Percentiles rank a stretch among this genome's conserved stretches.
Evolutionary conservation across 176 grass and related monocot species (phyloP).

Genomic region (Triticum urartu): DNA sequence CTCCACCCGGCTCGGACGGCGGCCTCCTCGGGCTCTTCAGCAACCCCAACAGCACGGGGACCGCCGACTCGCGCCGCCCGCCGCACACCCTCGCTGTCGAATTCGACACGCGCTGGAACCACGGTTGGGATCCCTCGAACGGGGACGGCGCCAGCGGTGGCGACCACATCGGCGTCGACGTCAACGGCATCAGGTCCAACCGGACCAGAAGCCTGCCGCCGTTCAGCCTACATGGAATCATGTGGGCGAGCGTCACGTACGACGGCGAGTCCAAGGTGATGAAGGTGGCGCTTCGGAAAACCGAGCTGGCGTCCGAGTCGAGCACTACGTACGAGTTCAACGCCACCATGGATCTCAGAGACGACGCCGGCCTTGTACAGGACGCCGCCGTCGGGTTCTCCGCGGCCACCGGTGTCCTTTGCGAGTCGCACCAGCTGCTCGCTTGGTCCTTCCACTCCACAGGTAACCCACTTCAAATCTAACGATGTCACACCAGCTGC

Average conservation of each 20-base stretch:
- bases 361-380: neutral
- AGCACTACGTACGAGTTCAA: neutral
- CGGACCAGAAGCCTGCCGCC: neutral
- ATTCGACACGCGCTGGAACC: neutral
- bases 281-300: neutral
- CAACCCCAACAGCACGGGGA: neutral
- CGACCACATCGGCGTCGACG: conserved; percentile 9
- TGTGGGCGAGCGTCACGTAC: neutral
- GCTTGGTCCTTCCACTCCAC: conserved; percentile 10
- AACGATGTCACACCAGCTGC: too few species aligned
- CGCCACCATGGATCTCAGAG: neutral
- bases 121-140: neutral
- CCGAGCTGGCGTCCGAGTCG: neutral
- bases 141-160: neutral
- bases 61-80: neutral
- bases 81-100: neutral
- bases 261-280: neutral
- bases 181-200: neutral
- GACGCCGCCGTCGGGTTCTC: neutral
- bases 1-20: neutral
- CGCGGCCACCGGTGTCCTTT: neutral
- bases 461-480: neutral
- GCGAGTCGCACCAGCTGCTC: conserved; percentile 14
- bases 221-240: neutral
- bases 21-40: neutral